phyloP scores from a whole-genome alignment of 257 asterid species.

The Ajuga chamaepitys region DNA sequence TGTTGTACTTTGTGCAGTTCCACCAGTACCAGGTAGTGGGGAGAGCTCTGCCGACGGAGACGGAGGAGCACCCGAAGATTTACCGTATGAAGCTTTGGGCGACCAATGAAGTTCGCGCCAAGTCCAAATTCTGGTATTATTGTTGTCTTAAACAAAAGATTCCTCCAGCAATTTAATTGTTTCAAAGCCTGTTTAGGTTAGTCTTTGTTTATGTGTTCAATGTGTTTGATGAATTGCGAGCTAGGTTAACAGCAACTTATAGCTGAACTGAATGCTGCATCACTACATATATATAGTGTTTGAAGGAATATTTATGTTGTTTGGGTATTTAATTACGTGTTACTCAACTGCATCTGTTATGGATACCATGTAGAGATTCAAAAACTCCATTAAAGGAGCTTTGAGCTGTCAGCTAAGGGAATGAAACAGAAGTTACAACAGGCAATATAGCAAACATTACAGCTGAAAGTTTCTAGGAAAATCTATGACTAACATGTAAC shows the following conservation, averaged over 20 bases:
- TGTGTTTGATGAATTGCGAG: neutral
- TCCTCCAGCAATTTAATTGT: neutral
- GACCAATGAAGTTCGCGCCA: conserved; percentile 60
- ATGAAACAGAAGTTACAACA: too few relatives aligned
- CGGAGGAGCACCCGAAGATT: conserved; percentile 52
- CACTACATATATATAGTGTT: neutral
- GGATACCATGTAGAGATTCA: neutral
- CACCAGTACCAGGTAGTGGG: conserved; percentile 72
- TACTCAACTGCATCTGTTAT: neutral
- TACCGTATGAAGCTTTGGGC: conserved; percentile 73
- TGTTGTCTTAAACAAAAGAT: neutral
- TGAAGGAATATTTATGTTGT: neutral
- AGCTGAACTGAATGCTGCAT: neutral
- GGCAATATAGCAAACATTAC: too few relatives aligned
- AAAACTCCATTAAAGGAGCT: too few relatives aligned
- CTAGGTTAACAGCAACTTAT: neutral
- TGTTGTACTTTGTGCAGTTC: conserved; percentile 25
- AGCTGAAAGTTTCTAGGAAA: too few relatives aligned
- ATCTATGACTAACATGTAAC: too few relatives aligned
- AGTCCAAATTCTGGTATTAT: conserved; percentile 51
- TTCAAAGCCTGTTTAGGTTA: neutral
- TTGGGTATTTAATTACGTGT: neutral
- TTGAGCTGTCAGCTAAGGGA: too few relatives aligned
- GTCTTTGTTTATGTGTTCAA: neutral
- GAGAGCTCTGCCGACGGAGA: conserved; percentile 55